Base-by-base conservation (phyloP, 805 yeast genomes). In the Saccharomycopsis fibuligera region DNA sequence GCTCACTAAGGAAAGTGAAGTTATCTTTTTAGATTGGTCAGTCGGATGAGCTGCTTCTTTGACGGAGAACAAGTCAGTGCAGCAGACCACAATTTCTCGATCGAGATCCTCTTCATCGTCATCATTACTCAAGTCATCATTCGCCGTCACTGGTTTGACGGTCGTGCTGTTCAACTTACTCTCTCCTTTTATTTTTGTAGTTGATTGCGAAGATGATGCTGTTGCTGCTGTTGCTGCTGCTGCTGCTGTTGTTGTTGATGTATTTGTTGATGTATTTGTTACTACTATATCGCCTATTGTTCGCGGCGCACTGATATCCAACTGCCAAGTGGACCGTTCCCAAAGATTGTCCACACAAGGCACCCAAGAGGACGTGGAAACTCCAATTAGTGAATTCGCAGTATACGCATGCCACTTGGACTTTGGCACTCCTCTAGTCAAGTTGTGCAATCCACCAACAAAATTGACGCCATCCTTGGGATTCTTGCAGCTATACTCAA, bases 301-400 rank as follows among this genome's bases (percentile, higher is more conserved):
- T 57, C 86, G 76, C 0, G 97, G 96, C 2, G 88, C 80, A 53
- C 82, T 78, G n/a, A 93, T 70, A 60, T 87, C 95, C 8, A 93
- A 62, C 54, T 89, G 89, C 98, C 98, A 93, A 0, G 96, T 84
- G 38, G 86, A 83, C 53, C 87, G 77, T 57, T 89, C 96, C 76
- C 90, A 83, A 29, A 89, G 63, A 40, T 83, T 86, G 55, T 93
- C 97, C 4, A 93, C 74, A 61, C 99, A 93, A 0, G 99, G 99
- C 43, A 93, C 85, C 99, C 99, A 93, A n/a, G 89, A 83, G 2
- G 96, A 86, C 0, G 98, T 86, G 14, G 93, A 78, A 3, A 84
- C 73, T 16, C 88, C 87, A 40, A 82, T 65, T 25, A 87, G 89
- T 3, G 86, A 73, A 59, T 91, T 90, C 1, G 78, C 72, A 0